Evolutionary conservation across 257 asterid genomes (phyloP).

Genomic region (Rehmannia glutinosa): DNA sequence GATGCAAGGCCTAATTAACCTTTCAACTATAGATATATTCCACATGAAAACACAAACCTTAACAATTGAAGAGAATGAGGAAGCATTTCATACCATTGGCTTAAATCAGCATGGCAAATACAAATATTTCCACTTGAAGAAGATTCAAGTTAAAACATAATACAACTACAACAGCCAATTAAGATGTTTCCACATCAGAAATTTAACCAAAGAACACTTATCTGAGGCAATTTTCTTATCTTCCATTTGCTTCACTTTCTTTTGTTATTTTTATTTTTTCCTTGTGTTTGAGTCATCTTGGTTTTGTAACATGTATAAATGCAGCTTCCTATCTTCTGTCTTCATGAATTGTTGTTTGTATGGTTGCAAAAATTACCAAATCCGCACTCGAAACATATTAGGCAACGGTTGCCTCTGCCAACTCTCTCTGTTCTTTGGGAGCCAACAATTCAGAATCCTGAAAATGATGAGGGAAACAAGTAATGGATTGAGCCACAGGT

Average conservation of each 20-base stretch:
- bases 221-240: too few species aligned
- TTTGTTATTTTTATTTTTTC: neutral
- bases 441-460: conserved; percentile 57
- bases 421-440: conserved; percentile 28
- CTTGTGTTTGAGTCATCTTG: neutral
- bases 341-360: neutral
- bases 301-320: neutral
- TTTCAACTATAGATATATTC: too few species aligned
- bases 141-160: too few species aligned
- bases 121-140: neutral
- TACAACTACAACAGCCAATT: neutral
- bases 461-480: neutral
- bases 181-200: too few species aligned
- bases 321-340: too few species aligned
- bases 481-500: neutral
- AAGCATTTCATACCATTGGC: too few species aligned
- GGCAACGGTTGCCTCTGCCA: conserved; percentile 41
- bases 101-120: neutral
- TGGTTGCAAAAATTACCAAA: neutral
- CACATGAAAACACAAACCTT: too few species aligned
- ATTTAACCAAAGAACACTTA: too few species aligned
- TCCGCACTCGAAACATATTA: neutral
- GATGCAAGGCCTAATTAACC: too few species aligned
- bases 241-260: neutral
- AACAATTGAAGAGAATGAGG: too few species aligned